Evolutionary conservation across 345 rosid genomes (phyloP).

Genomic region (Populus nigra): DNA sequence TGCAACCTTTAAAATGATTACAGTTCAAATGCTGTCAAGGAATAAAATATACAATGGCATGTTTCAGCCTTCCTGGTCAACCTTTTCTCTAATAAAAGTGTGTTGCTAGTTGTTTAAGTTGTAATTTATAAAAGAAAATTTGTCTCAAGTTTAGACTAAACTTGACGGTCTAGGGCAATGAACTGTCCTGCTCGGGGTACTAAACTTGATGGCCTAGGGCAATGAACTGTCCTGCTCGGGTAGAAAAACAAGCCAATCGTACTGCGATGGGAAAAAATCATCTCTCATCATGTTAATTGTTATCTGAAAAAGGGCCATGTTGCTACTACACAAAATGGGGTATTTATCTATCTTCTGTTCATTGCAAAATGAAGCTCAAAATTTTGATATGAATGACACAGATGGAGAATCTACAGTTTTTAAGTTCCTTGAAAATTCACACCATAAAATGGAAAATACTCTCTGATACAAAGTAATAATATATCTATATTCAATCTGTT

Average conservation of each 20-base stretch:
- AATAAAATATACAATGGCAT: not conserved
- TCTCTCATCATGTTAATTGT: no score
- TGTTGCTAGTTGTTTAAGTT: not conserved
- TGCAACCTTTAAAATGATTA: not conserved
- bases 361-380: not conserved
- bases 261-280: not conserved
- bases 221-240: not conserved
- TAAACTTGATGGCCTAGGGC: no score
- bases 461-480: not conserved
- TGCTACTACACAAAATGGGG: not conserved
- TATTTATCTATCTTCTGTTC: not conserved
- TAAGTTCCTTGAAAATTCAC: not conserved
- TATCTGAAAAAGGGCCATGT: not conserved
- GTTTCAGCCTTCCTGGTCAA: not conserved
- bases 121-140: not conserved
- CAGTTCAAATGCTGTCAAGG: not conserved
- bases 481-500: not conserved
- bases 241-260: not conserved
- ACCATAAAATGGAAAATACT: not conserved
- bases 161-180: not conserved
- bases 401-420: not conserved
- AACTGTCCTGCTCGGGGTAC: not conserved
- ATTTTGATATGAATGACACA: not conserved
- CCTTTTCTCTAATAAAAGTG: not conserved
- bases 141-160: not conserved